Evolutionary conservation across 257 asterid species (phyloP).

Genomic region (Solanum dulcamara): DNA sequence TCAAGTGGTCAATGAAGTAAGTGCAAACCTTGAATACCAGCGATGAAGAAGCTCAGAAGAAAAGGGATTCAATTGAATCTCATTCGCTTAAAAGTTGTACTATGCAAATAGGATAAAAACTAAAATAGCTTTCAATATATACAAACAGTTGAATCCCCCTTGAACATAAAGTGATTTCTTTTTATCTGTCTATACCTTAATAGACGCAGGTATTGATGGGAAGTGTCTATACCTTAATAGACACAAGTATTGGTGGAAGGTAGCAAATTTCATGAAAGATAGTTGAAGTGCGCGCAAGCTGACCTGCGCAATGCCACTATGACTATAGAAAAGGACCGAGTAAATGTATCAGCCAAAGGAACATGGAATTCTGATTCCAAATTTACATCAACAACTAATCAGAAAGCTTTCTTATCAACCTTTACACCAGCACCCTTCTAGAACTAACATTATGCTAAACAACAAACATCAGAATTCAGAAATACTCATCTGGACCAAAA

Average conservation of each 20-base stretch:
- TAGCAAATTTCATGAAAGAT: background rate
- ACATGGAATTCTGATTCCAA: background rate
- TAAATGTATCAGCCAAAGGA: background rate
- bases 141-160: no score
- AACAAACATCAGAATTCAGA: background rate
- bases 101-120: background rate
- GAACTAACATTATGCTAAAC: background rate
- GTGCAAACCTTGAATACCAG: no score
- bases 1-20: background rate
- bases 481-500: background rate
- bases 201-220: background rate
- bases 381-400: background rate
- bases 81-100: background rate
- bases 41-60: background rate
- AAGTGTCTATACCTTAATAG: background rate
- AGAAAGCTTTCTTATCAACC: background rate
- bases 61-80: background rate
- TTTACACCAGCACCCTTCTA: background rate
- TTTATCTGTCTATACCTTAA: background rate
- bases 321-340: background rate
- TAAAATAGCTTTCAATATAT: background rate
- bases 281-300: background rate
- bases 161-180: no score
- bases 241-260: background rate
- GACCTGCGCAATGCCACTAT: fast-evolving